Base-by-base conservation (phyloP, 805 yeast species). In the Debaryomyces hansenii region DNA sequence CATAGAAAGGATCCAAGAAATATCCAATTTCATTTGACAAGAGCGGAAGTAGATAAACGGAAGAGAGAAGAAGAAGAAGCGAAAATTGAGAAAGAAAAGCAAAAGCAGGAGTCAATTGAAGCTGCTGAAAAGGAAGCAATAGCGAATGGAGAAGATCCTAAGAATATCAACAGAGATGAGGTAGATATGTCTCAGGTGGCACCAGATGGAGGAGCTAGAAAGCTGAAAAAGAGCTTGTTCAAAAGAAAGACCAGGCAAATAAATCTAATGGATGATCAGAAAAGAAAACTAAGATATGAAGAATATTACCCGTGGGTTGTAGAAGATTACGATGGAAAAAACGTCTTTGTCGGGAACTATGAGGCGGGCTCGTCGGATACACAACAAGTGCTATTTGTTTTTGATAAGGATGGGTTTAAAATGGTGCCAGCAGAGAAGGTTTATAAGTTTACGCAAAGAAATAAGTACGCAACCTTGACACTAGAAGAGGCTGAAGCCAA, bases 241-340 rank as follows among this genome's bases (percentile, higher is more conserved):
- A 86, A 85, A 62, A 80, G 87, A 53, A 90, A 90, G 63, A 90
- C 97, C 1, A 80, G 91, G 57, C 96, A 91, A 64, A 81, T 90
- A 15, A 83, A 79, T 55, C 79, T 85, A 21, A 82, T 89, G 62
- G 90, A 90, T 59, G 98, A 91, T 56, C 80, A 80, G 7, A 91
- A 89, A 50, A 79, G 92, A 51, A 85, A 83, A 60, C 72, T 94
- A 51, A 77, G 98, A 61, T 94, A 92, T 62, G 99, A 94, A 69
- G 99, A 94, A 68, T 89, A 85, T 64, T 92, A 88, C 58, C 99
- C 99, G 0, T 94, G 99, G 99, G 96, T 94, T 14, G 72, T 94
- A 76, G 99, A 94, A 69, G 99, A 94, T 68, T 92, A 87, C 64
- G 97, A 90, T 59, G 96, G 96, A 39, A 78, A 81, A 50, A 92